Conservation (phyloP, 768 basidiomycete species). For the Nidularia sp. region DNA sequence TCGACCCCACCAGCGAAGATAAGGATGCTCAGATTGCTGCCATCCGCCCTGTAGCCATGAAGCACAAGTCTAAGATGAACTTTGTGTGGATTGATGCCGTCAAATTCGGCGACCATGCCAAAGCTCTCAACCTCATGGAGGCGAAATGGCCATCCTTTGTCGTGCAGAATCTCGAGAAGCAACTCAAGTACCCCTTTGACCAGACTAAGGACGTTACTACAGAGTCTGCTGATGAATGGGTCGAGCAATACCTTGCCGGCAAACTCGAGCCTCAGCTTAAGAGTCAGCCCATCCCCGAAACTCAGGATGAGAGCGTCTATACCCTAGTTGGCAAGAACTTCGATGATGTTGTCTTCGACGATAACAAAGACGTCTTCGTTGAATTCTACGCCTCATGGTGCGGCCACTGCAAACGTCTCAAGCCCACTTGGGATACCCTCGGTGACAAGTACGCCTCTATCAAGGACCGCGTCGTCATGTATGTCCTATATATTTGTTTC, state of each 20-base stretch:
- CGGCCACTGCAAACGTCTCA: slow-evolving; percentile 95
- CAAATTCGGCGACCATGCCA: slow-evolving; percentile 94
- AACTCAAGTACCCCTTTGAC: slow-evolving; percentile 87
- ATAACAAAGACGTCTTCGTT: slow-evolving; percentile 90
- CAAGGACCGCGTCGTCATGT: slow-evolving; percentile 81
- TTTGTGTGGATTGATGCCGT: slow-evolving; percentile 98
- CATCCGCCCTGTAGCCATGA: slow-evolving; percentile 73
- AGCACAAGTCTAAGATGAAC: slow-evolving; percentile 85
- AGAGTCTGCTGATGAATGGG: slow-evolving; percentile 52
- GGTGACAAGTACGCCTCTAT: slow-evolving; percentile 77
- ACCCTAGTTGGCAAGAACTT: slow-evolving; percentile 87
- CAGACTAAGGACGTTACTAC: slow-evolving; percentile 61
- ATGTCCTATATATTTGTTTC: slow-evolving; percentile 13
- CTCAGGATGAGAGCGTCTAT: slow-evolving; percentile 80
- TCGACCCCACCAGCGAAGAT: slow-evolving; percentile 71
- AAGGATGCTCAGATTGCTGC: slow-evolving; percentile 62
- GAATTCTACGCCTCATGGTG: slow-evolving; percentile 99
- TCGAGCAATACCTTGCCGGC: slow-evolving; percentile 65
- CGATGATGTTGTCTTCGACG: slow-evolving; percentile 81
- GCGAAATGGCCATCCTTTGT: slow-evolving; percentile 93
- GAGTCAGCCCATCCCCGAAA: slow-evolving; percentile 80
- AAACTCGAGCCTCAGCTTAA: slow-evolving; percentile 82
- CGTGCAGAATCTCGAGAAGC: slow-evolving; percentile 77
- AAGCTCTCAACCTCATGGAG: slow-evolving; percentile 84
- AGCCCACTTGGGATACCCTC: slow-evolving; percentile 89